phyloP scores from a whole-genome alignment of 225 moss, liverwort and hornwort genomes.

The Asterella californica region DNA sequence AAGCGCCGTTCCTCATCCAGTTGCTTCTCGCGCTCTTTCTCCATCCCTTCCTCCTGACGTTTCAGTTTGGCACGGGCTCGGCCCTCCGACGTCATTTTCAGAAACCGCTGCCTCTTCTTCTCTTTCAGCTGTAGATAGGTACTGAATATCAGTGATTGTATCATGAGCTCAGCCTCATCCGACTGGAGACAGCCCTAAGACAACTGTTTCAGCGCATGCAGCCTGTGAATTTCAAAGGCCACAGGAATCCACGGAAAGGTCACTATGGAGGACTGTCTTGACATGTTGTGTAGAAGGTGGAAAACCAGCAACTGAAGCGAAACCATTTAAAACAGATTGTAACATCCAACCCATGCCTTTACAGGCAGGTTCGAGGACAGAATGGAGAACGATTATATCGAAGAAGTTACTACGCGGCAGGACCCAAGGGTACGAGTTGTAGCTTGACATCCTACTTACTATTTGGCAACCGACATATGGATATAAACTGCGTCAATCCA shows the following conservation, averaged over 20 bases:
- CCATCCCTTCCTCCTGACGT: constrained; percentile 68
- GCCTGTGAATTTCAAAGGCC: background rate
- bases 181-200: background rate
- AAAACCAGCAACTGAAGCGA: too few species aligned
- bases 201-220: background rate
- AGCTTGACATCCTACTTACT: background rate
- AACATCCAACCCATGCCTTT: too few species aligned
- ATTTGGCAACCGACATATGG: background rate
- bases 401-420: background rate
- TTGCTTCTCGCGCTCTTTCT: constrained; percentile 81
- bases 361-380: too few species aligned
- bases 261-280: too few species aligned
- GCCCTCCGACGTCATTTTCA: constrained; percentile 92
- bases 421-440: background rate
- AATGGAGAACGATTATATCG: too few species aligned
- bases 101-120: constrained; percentile 82
- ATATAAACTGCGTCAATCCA: too few species aligned
- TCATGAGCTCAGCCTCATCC: background rate
- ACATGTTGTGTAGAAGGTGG: too few species aligned
- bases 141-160: background rate
- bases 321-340: too few species aligned
- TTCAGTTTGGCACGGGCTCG: constrained; percentile 89
- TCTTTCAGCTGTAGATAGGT: constrained; percentile 62
- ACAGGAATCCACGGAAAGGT: too few species aligned
- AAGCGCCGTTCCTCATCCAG: constrained; percentile 88